phyloP scores from a whole-genome alignment of 345 rosid genomes.

The Angophora floribunda region DNA sequence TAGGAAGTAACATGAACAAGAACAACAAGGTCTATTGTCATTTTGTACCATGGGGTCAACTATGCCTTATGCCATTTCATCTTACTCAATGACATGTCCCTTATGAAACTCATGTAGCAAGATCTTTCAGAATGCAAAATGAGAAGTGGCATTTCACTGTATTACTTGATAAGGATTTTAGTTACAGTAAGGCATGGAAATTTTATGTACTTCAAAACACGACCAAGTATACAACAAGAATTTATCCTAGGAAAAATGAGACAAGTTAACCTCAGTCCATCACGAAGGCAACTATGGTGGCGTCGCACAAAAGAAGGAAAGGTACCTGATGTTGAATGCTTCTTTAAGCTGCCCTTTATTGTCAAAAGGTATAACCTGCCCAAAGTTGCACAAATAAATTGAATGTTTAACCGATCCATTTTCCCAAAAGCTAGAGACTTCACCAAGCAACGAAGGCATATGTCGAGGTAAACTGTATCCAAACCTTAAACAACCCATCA shows the following conservation, averaged over 20 bases:
- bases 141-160: not conserved
- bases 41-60: not conserved
- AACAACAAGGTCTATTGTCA: not conserved
- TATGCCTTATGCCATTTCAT: not conserved
- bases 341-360: conserved; percentile 93
- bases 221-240: not conserved
- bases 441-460: not conserved
- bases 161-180: not conserved
- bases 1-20: not conserved
- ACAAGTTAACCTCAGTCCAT: not conserved
- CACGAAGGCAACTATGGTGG: not conserved
- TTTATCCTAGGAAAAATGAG: not conserved
- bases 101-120: not conserved
- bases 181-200: not conserved
- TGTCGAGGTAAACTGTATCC: not conserved
- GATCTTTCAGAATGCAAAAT: not conserved
- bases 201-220: not conserved
- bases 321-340: conserved; percentile 86
- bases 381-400: not conserved
- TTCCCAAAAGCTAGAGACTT: not conserved
- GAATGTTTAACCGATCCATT: not conserved
- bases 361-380: conserved; percentile 89
- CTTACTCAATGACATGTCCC: not conserved
- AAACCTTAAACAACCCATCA: conserved; percentile 93
- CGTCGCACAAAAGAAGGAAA: not conserved